phyloP scores from a whole-genome alignment of 2,329 filamentous ascomycete genomes.

The Tolypocladium ophioglossoides region DNA sequence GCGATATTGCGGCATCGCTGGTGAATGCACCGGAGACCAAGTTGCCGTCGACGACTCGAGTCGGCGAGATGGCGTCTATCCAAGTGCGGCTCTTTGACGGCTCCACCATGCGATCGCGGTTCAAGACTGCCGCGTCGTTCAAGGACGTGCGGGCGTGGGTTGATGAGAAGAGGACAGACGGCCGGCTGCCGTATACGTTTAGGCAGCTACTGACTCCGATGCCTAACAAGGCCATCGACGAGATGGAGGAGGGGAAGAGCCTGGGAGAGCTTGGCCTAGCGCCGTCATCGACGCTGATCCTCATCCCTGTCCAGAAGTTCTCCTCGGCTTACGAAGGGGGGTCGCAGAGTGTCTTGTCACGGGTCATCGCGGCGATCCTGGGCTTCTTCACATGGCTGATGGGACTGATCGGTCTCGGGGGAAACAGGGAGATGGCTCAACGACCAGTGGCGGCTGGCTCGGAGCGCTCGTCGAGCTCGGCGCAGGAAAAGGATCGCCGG shows the following conservation, averaged over 20 bases:
- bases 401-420: constrained; percentile 18
- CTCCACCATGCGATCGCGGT: constrained; percentile 62
- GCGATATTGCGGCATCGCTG: constrained; percentile 17
- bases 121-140: constrained; percentile 54
- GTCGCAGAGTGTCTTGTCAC: constrained; percentile 16
- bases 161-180: constrained; percentile 48
- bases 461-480: constrained; percentile 3
- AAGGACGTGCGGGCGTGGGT: constrained; percentile 68
- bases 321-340: constrained; percentile 28
- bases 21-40: constrained; percentile 21
- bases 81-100: constrained; percentile 81
- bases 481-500: constrained; percentile 12
- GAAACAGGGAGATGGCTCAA: constrained; percentile 2
- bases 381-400: constrained; percentile 25
- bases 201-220: constrained; percentile 72
- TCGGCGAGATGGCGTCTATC: constrained; percentile 37
- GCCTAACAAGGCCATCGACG: constrained; percentile 64
- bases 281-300: constrained; percentile 72
- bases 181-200: constrained; percentile 63
- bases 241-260: constrained; percentile 60
- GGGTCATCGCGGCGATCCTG: constrained; percentile 18
- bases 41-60: constrained; percentile 15
- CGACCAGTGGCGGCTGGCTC: neutral
- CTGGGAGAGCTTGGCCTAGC: constrained; percentile 61
- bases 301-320: constrained; percentile 55